These are phyloP conservation scores for Tolypocladium ophioglossoides DNA, from an alignment of 2,329 filamentous ascomycete species.

Conservation along the genomic window DNA sequence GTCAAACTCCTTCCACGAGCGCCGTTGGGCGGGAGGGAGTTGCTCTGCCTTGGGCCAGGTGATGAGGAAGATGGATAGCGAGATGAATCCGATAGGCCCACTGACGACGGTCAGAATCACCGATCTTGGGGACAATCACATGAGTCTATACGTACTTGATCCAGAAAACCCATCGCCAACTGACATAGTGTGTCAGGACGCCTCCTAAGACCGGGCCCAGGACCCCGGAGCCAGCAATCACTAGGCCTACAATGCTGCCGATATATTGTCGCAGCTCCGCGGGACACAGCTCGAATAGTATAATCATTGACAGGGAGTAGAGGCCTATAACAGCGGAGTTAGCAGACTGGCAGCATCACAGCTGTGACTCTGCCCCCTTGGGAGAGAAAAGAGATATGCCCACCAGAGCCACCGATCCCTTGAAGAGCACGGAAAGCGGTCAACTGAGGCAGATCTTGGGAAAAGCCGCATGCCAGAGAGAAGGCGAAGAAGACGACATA, in stretches of 20 bases:
- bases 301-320: slow-evolving; percentile 47
- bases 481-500: slow-evolving; percentile 45
- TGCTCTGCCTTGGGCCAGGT: slow-evolving; percentile 37
- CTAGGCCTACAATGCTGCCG: slow-evolving; percentile 35
- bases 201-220: slow-evolving; percentile 42
- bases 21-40: slow-evolving; percentile 24
- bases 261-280: slow-evolving; percentile 28
- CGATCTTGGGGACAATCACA: neutral
- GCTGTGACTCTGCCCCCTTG: neutral
- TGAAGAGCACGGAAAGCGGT: slow-evolving; percentile 38
- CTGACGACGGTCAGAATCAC: slow-evolving; percentile 16
- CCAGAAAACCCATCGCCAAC: slow-evolving; percentile 48
- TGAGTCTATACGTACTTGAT: slow-evolving; percentile 33
- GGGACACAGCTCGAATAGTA: slow-evolving; percentile 40
- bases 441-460: slow-evolving; percentile 26
- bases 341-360: neutral
- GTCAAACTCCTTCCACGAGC: slow-evolving; percentile 40
- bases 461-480: slow-evolving; percentile 41
- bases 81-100: slow-evolving; percentile 37
- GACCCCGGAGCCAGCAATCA: slow-evolving; percentile 37
- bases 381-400: slow-evolving; percentile 3
- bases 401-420: slow-evolving; percentile 40
- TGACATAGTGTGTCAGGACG: slow-evolving; percentile 34
- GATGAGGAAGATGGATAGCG: slow-evolving; percentile 34
- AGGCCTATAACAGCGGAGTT: slow-evolving; percentile 22